Conservation (phyloP, 495 filamentous ascomycete species). For the Trichoderma parareesei region DNA sequence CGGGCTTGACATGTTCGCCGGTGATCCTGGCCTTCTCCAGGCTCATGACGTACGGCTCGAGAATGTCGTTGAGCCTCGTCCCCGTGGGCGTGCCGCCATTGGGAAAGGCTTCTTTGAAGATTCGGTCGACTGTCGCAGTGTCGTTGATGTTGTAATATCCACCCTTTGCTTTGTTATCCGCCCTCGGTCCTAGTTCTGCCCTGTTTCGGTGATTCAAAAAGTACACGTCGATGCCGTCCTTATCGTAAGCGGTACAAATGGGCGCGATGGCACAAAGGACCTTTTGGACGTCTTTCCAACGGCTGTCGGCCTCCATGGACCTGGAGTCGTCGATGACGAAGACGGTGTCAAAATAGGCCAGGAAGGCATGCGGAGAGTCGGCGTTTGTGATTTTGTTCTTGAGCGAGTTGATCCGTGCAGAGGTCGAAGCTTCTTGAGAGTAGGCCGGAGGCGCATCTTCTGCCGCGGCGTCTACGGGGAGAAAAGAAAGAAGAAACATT, state of each 20-base stretch:
- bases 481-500: too few relatives aligned
- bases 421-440: neutral
- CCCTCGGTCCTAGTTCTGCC: constrained; percentile 3
- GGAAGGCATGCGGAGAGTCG: constrained; percentile 75
- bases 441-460: neutral
- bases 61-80: constrained; percentile 59
- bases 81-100: constrained; percentile 69
- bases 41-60: constrained; percentile 54
- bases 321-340: constrained; percentile 92
- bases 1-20: constrained; percentile 55
- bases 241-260: constrained; percentile 75
- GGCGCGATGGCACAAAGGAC: constrained; percentile 73
- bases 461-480: neutral
- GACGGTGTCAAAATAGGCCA: constrained; percentile 78
- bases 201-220: constrained; percentile 62
- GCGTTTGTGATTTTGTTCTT: neutral
- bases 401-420: neutral
- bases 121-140: constrained; percentile 42
- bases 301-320: constrained; percentile 64
- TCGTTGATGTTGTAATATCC: constrained; percentile 51
- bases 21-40: constrained; percentile 35
- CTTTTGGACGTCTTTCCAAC: constrained; percentile 67
- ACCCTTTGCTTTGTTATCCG: constrained; percentile 26
- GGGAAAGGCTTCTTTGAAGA: constrained; percentile 65
- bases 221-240: constrained; percentile 88